Evolutionary conservation across 495 filamentous ascomycete genomes (phyloP), one percentile per base, ranked within the genome.

Genomic region (Pyronema omphalodes): DNA sequence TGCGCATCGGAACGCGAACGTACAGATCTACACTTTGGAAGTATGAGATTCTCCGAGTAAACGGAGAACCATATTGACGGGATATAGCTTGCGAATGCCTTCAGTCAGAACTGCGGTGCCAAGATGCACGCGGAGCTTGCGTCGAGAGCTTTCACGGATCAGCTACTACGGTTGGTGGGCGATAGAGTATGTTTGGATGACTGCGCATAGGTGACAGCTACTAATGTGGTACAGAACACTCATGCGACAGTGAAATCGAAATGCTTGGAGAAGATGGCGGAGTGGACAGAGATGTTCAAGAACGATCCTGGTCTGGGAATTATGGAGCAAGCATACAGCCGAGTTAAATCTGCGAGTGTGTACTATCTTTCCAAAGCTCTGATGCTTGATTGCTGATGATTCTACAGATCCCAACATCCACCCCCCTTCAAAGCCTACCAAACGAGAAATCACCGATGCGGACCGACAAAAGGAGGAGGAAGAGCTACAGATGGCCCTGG

Each of bases 11-110:
- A 98, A 98, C 70, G 91, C 91, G 54, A 96, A 98, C 69, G 91
- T 98, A n/a, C 91, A 98, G 70, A 75, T 98, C 35, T 98, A 98
- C 66, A 96, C 91, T 15, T 75, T 98, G 54, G 91, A 98, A 76
- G 87, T 91, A 60, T 45, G 75, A 12, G 14, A 17, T 29, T 7
- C 33, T 23, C 59, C 66, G 49, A 67, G 5, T 29, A 29, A 29
- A 29, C 23, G 23, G 40, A 15, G 15, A 8, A 7, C 36, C 14
- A 9, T 44, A 55, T 11, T 65, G 73, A 70, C 49, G 46, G 56
- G 45, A 18, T 43, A 53, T 64, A 83, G 79, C 83, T 98, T 57
- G 88, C 82, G 55, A 94, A 98, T 70, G 83, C 91, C 12, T 77
- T 96, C 54, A 84, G 86, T 44, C 88, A 96, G 69, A 98, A 98